Base-by-base conservation (phyloP, 306 rosid genomes). In the Vigna reflexopilosa region DNA sequence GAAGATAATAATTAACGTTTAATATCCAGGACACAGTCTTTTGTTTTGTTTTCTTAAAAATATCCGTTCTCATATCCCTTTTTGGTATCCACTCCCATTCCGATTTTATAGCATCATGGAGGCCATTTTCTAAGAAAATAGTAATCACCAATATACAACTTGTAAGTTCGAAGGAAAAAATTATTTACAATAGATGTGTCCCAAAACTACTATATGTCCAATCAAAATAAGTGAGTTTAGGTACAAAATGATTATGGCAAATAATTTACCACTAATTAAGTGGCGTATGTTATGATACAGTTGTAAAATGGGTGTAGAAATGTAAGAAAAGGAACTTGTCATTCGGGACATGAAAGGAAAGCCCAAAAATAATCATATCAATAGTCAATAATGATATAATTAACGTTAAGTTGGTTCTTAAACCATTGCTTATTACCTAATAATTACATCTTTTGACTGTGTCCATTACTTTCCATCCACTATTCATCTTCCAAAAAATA, bases 361-460 rank as follows among this genome's bases (percentile, higher is more conserved):
- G 67, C 74, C 44, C 68, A 54, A 64, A 54, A 64, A 56, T 54
- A 71, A 65, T 63, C 67, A 20, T 28, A 67, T 11, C 57, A 58
- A 78, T 79, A 72, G 76, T 76, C 81, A 78, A 78, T 44, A 75
- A 79, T 71, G 75, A 82, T 82, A 82, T 82, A 61, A 84, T 84
- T 84, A 68, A 48, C 72, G 58, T 67, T 52, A 47, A 28, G 36
- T 47, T 63, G 67, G 84, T 78, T 85, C 87, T 71, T 83, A 78
- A 85, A 51, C 81, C 77, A 80, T 74, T 76, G 78, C 34, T 84
- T 78, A 70, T 38, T 79, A 42, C 44, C 55, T 72, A 78, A 86
- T 86, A 55, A 88, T 84, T 75, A 44, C 87, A 26, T 72, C 38
- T 55, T 80, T 83, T 82, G 90, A 88, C 87, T 83, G 28, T 17